These are phyloP conservation scores for Dictyostelium purpureum DNA, from an alignment of 78 protist genomes.

Conservation along the genomic window DNA sequence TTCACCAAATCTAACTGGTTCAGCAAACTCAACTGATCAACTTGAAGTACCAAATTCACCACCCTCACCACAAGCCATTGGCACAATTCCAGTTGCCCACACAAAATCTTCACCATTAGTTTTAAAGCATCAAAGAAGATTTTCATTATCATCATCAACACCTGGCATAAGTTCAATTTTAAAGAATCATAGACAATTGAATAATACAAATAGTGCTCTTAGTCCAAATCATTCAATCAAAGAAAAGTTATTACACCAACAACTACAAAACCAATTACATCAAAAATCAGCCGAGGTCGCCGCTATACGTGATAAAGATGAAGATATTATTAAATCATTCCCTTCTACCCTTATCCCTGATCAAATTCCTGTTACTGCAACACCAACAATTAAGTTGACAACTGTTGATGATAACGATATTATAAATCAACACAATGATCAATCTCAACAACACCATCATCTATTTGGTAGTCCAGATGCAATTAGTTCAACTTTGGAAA, in stretches of 20 bases:
- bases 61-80: not conserved
- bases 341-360: not conserved
- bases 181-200: not conserved
- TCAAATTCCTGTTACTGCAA: not conserved
- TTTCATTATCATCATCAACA: not conserved
- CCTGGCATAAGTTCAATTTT: slow-evolving; percentile 3
- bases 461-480: too few species aligned
- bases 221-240: slow-evolving; percentile 6
- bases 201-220: not conserved
- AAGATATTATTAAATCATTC: not conserved
- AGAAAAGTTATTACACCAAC: not conserved
- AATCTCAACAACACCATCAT: not conserved
- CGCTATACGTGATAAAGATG: too few species aligned
- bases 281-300: too few species aligned
- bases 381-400: not conserved
- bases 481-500: not conserved
- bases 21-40: not conserved
- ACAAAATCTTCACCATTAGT: slow-evolving; percentile 20
- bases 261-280: slow-evolving; percentile 15
- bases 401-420: not conserved
- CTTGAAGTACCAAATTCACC: too few species aligned
- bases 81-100: slow-evolving; percentile 8
- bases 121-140: slow-evolving; percentile 12
- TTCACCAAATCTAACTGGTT: not conserved
- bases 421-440: not conserved